Conservation (phyloP, 345 rosid species). For the Physaria fendleri region DNA sequence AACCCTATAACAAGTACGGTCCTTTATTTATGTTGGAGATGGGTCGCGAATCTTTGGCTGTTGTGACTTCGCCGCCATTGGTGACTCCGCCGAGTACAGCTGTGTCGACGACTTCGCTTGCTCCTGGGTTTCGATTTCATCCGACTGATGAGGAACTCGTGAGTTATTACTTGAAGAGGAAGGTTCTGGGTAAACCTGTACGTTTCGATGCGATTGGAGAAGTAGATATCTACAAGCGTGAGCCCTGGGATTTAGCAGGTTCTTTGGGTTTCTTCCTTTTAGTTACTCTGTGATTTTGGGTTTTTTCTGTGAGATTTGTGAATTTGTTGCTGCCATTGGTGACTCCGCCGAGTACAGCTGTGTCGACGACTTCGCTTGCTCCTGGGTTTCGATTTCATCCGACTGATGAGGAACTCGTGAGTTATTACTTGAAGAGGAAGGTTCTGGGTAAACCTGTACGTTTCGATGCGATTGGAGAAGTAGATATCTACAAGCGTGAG, state of each 20-base stretch:
- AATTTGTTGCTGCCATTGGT: slow-evolving; percentile 10
- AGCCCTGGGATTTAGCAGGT: slow-evolving; percentile 91
- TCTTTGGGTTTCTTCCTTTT: neutral
- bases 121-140: slow-evolving; percentile 92
- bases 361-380: slow-evolving; percentile 57
- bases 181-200: slow-evolving; percentile 59
- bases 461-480: slow-evolving; percentile 66
- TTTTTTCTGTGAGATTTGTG: neutral
- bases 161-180: slow-evolving; percentile 77
- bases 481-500: slow-evolving; percentile 84
- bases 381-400: slow-evolving; percentile 97
- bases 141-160: slow-evolving; percentile 92
- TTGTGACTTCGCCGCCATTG: slow-evolving; percentile 16
- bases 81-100: slow-evolving; percentile 11
- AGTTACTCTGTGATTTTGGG: neutral
- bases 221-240: slow-evolving; percentile 84
- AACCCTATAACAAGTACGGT: neutral
- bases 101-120: slow-evolving; percentile 50
- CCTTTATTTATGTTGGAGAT: neutral
- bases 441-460: slow-evolving; percentile 58
- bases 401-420: slow-evolving; percentile 80
- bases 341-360: slow-evolving; percentile 4
- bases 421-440: slow-evolving; percentile 85
- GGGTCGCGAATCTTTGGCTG: slow-evolving; percentile 34
- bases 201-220: slow-evolving; percentile 68